Base-by-base conservation (phyloP, 371 early-diverging fungal species). In the Mortierella sp. region DNA sequence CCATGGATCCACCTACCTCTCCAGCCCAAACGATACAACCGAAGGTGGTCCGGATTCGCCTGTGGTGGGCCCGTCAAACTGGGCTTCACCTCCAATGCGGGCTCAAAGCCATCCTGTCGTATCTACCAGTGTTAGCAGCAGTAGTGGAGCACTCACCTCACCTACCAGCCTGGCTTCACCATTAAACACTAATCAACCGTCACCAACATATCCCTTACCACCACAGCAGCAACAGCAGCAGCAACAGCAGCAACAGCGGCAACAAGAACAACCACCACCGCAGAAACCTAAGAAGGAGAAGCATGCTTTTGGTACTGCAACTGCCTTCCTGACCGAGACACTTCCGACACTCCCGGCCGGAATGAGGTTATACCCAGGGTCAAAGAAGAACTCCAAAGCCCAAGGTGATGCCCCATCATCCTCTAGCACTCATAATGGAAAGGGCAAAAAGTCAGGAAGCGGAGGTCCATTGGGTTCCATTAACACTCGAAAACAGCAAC, bases 211-310 rank as follows among this genome's bases (percentile, higher is more conserved):
- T n/a, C 51, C 49, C 6, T 43, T 34, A 7, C 56, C 57, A 9
- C 55, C 41, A 39, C 59, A 38, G 38, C 51, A 45, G n/a, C 30
- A 45, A 45, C 34, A 49, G 8, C 62, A 27, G 24, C 54, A 31
- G 24, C 31, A 43, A 27, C 59, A 30, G 30, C 34, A 26, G 10
- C 58, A 48, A 21, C 59, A 43, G 48, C 34, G 39, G 16, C 71
- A 48, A 21, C 59, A 43, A 41, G 26, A 47, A 10, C 71, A 50
- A 14, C 39, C 34, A 28, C 49, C 59, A 3, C 28, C 19, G n/a
- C 60, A 59, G 42, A 73, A 73, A 19, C 47, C 64, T n/a, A 73
- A 73, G 49, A 73, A 68, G 31, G 74, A 73, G 21, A 67, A 67
- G 46, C 58, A 73, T 39, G 16, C 74, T 10, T 73, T 73, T 52